Base-by-base conservation (phyloP, 805 yeast species). In the Saccharomycopsis babjevae region DNA sequence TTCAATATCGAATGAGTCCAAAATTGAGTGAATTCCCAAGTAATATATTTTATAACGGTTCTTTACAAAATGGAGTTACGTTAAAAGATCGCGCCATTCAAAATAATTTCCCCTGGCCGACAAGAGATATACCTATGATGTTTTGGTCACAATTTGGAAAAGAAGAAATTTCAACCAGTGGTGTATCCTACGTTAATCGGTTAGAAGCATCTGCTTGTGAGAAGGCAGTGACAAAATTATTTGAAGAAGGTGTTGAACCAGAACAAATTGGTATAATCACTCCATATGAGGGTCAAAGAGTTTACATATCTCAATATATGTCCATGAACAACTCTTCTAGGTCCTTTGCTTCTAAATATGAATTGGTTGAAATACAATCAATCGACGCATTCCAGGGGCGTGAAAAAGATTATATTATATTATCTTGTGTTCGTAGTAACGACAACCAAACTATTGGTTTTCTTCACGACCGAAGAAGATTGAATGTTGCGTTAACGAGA, bases 1-100 rank as follows among this genome's bases (percentile, higher is more conserved):
- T 91, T 39, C 98, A 92, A 72, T 92, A 92, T 73, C 85, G 98
- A 75, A 92, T 92, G 97, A 87, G 92, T 69, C 97, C 97, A 8
- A 79, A 85, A 64, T 73, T 92, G 59, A 83, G 93, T 65, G 96
- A 89, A 68, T 92, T 90, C 70, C 86, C 97, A 32, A 84, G 93
- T 67, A 89, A 90, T 70, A 85, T 88, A 88, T 92, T 90, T 68
- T 92, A 92, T 71, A 97, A 92, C 67, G 97, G 97, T 36, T 80
- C 87, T 52, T 79, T 92, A 66, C 97, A 91, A 71, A 91, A 92
- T 70, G 97, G 97, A 66, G 96, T 92, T 16, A 86, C 94, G 1
- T 79, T 83, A 39, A 88, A 84, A 59, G 85, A 89, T 64, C 79
- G 97, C 64, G 74, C 79, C 15, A 70, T 85, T 20, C 64, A 73